phyloP scores from a whole-genome alignment of 495 filamentous ascomycete species.

The Achaetomiella virescens region DNA sequence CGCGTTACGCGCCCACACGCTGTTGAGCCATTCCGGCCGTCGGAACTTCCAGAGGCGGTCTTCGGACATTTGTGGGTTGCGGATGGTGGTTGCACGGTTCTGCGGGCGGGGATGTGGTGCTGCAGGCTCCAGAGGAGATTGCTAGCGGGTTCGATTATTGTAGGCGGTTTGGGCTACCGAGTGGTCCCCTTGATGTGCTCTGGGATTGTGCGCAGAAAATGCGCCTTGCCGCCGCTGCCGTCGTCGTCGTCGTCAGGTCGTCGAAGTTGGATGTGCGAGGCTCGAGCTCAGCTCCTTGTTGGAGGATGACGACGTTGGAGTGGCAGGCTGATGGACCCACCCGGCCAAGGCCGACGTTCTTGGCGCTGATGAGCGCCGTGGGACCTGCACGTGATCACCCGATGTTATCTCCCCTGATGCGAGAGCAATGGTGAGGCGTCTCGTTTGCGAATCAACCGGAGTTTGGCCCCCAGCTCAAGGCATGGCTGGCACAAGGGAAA shows the following conservation, averaged over 20 bases:
- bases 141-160: background rate
- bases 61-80: too few species aligned
- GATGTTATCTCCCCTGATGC: background rate
- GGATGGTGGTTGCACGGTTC: conserved; percentile 18
- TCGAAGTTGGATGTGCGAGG: background rate
- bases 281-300: background rate
- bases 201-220: too few species aligned
- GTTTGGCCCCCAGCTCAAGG: too few species aligned
- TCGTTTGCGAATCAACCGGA: too few species aligned
- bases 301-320: conserved; percentile 14
- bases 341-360: conserved; percentile 6
- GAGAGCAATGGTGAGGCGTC: too few species aligned
- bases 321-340: conserved; percentile 4
- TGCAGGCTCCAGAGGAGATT: background rate
- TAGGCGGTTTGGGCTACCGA: too few species aligned
- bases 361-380: background rate
- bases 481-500: too few species aligned
- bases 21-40: conserved; percentile 86
- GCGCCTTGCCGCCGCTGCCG: background rate
- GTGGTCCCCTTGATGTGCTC: too few species aligned
- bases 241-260: background rate
- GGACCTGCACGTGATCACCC: conserved; percentile 3
- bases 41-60: conserved; percentile 72
- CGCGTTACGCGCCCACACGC: conserved; percentile 67
- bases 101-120: background rate